A percentile compares a stretch with the other conserved stretches of the same genome.
Conservation (phyloP, 371 early-diverging fungal genomes). For the Mortierella sp. region DNA sequence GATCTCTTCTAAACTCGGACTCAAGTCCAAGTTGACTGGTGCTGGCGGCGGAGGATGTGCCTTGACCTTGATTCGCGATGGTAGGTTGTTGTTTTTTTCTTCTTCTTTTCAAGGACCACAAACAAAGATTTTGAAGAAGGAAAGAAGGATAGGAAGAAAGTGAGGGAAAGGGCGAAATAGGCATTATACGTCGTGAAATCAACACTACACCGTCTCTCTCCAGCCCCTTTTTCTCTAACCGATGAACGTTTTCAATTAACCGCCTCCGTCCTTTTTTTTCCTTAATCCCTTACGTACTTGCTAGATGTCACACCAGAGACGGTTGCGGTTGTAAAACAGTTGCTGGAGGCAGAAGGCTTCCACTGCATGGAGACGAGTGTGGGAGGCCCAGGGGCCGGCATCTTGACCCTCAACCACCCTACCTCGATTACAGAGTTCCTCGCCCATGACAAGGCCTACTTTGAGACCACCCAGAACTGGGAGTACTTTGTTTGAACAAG, state of each 20-base stretch:
- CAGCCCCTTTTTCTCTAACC: too few relatives aligned
- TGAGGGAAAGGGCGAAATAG: too few relatives aligned
- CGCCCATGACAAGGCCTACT: conserved; percentile 24
- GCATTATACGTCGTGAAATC: not conserved
- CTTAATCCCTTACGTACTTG: not conserved
- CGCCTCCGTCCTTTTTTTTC: not conserved
- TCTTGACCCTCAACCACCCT: conserved; percentile 36
- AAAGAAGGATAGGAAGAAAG: not conserved
- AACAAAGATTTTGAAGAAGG: too few relatives aligned
- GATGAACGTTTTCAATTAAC: not conserved
- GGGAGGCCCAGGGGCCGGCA: conserved; percentile 80
- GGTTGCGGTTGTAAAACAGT: conserved; percentile 58
- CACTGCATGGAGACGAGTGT: conserved; percentile 81
- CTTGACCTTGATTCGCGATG: conserved; percentile 82
- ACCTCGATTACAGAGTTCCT: conserved; percentile 39
- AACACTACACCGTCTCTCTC: not conserved
- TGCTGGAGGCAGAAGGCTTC: conserved; percentile 71
- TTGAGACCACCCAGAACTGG: conserved; percentile 35
- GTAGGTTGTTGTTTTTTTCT: conserved; percentile 52
- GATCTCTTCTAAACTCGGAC: conserved; percentile 69
- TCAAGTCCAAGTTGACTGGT: conserved; percentile 93
- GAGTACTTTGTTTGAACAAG: conserved; percentile 29
- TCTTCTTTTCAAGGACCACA: not conserved
- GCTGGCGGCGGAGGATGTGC: conserved; percentile 99
- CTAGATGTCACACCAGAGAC: conserved; percentile 49